Conservation (phyloP, 345 rosid species). For the Brassica rapa region DNA sequence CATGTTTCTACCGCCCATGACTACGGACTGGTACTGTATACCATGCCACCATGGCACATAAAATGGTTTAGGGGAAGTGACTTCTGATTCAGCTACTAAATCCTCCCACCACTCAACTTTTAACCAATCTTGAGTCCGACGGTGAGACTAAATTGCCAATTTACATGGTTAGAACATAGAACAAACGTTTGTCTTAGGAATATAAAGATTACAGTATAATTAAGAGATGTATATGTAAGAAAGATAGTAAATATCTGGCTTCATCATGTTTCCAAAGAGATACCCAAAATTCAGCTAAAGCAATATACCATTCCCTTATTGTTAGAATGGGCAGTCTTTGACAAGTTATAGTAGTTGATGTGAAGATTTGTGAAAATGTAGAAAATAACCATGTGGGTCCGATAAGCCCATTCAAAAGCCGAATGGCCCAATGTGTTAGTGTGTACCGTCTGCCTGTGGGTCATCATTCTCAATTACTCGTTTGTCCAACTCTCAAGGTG, state of each 20-base stretch:
- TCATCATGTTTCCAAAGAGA: background rate
- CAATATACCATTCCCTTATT: background rate
- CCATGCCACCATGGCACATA: too few species aligned
- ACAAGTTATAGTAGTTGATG: background rate
- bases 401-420: slow-evolving; percentile 24
- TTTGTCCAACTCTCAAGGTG: background rate
- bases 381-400: slow-evolving; percentile 24
- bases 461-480: slow-evolving; percentile 23
- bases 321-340: slow-evolving; percentile 17
- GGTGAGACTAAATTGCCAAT: too few species aligned
- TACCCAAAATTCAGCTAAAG: background rate
- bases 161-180: too few species aligned
- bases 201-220: too few species aligned
- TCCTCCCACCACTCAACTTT: background rate
- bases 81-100: background rate
- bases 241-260: background rate
- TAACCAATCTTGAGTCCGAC: too few species aligned
- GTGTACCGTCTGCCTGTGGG: slow-evolving; percentile 36
- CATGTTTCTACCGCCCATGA: too few species aligned
- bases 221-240: too few species aligned
- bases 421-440: slow-evolving; percentile 20
- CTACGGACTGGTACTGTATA: too few species aligned
- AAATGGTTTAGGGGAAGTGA: too few species aligned
- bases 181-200: too few species aligned
- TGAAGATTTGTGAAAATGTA: background rate